phyloP scores from a whole-genome alignment of 2,329 filamentous ascomycete species.

The Diaporthe vaccinii region DNA sequence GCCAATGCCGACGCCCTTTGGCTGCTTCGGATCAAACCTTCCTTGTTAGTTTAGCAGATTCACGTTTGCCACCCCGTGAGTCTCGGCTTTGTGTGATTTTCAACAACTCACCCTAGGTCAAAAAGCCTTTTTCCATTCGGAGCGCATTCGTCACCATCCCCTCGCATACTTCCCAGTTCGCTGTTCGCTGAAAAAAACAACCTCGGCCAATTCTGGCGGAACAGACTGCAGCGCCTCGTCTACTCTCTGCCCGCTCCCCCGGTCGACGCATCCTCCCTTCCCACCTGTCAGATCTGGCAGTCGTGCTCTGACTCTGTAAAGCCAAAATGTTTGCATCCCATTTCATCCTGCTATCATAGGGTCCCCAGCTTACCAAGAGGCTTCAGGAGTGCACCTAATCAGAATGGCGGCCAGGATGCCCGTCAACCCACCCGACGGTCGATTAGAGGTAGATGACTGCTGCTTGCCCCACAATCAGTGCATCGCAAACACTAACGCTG shows the following conservation, averaged over 20 bases:
- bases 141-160: background rate
- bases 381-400: constrained; percentile 44
- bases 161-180: background rate
- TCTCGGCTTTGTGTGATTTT: constrained; percentile 25
- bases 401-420: constrained; percentile 23
- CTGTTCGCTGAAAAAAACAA: background rate
- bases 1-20: constrained; percentile 7
- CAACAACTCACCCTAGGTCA: background rate
- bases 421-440: constrained; percentile 28
- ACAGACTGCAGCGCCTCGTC: background rate
- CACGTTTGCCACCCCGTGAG: constrained; percentile 23
- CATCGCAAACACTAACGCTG: background rate
- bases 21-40: constrained; percentile 9
- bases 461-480: constrained; percentile 5
- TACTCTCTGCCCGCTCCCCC: background rate
- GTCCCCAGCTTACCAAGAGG: constrained; percentile 2
- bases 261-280: background rate
- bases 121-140: background rate
- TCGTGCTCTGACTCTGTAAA: background rate
- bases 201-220: background rate
- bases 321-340: constrained; percentile 11
- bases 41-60: constrained; percentile 17
- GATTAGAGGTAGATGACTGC: constrained; percentile 37
- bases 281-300: background rate
- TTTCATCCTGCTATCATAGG: background rate